phyloP scores from a whole-genome alignment of 2,329 filamentous ascomycete genomes.

The Coniella lustricola region DNA sequence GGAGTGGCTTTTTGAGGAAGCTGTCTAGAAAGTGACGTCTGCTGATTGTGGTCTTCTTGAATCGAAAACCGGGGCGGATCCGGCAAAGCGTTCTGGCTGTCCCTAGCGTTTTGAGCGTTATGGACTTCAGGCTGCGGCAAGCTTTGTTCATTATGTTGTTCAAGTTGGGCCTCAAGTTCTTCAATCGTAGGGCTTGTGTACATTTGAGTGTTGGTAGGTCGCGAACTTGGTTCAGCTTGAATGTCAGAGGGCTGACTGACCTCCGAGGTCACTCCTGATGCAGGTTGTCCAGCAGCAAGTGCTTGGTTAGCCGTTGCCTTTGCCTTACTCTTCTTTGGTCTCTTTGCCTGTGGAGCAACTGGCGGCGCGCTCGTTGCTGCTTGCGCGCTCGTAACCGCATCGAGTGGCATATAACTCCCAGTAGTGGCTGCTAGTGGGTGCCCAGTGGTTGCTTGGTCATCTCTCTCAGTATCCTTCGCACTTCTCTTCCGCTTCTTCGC shows the following conservation, averaged over 20 bases:
- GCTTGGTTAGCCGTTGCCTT: constrained; percentile 13
- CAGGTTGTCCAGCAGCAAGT: constrained; percentile 7
- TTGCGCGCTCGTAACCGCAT: constrained; percentile 1
- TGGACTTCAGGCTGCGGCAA: constrained; percentile 4
- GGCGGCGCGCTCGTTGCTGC: constrained; percentile 13
- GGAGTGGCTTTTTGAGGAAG: constrained; percentile 16
- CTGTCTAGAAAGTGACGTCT: constrained; percentile 9
- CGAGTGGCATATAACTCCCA: background rate
- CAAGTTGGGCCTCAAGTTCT: constrained; percentile 15
- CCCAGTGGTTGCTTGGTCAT: background rate
- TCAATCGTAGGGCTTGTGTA: constrained; percentile 16
- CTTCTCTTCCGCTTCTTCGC: constrained; percentile 28
- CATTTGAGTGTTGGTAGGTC: constrained; percentile 6
- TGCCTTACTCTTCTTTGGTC: constrained; percentile 26
- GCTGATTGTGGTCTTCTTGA: constrained; percentile 5
- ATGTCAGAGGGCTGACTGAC: constrained; percentile 2
- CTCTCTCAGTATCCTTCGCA: constrained; percentile 15
- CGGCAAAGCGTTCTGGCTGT: constrained; percentile 1
- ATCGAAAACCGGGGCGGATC: constrained; percentile 2
- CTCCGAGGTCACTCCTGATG: constrained; percentile 1
- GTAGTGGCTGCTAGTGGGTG: background rate
- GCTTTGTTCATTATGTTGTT: constrained; percentile 9
- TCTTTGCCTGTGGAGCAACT: constrained; percentile 28
- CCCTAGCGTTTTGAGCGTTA: constrained; percentile 2
- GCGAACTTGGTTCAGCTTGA: constrained; percentile 3